A percentile compares a stretch with the other conserved stretches of the same genome.
Conservation (phyloP, 495 filamentous ascomycete species). For the Alectoria sarmentosa region DNA sequence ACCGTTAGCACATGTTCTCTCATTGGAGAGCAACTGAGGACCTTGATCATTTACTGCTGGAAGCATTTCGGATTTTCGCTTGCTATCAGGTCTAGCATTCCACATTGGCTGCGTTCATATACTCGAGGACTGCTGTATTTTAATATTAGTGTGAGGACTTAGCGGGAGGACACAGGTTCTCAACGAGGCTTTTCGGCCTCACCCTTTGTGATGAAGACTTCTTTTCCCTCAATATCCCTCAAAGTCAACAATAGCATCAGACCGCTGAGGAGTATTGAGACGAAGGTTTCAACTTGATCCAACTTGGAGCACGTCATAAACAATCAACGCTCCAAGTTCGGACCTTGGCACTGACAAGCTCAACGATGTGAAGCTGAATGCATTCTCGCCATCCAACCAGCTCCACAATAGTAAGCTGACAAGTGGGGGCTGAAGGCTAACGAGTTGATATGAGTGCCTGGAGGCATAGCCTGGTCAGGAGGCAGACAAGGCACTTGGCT, state of each 20-base stretch:
- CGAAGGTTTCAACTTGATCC: neutral
- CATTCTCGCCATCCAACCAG: neutral
- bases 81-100: neutral
- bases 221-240: neutral
- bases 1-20: neutral
- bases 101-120: neutral
- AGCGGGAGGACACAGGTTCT: neutral
- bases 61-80: neutral
- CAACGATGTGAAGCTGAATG: neutral
- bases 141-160: slow-evolving; percentile 1
- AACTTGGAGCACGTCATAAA: neutral
- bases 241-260: neutral
- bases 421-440: neutral
- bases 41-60: neutral
- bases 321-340: neutral
- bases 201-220: neutral
- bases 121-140: too few species aligned
- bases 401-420: neutral
- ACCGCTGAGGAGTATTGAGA: neutral
- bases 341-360: neutral
- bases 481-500: neutral
- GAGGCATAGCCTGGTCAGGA: neutral
- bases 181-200: neutral
- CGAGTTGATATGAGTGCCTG: neutral
- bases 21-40: neutral